Evolutionary conservation across 148 eudicot species (phyloP).

Genomic region (Fagopyrum tataricum): DNA sequence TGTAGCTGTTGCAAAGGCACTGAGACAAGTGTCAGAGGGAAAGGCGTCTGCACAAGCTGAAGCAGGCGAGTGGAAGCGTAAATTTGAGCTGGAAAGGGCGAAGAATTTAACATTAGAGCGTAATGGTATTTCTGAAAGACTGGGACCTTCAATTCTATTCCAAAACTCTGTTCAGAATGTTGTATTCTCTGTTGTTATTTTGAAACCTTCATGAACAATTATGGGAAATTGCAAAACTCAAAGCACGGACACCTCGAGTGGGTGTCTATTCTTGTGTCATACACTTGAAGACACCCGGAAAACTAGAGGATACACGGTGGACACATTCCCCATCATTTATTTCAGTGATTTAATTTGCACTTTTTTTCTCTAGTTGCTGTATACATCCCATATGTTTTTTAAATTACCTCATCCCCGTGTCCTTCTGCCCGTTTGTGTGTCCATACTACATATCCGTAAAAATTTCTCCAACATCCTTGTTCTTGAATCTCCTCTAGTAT

Average conservation of each 20-base stretch:
- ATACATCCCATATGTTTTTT: too few relatives aligned
- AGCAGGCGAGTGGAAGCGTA: slow-evolving; percentile 96
- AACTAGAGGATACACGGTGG: too few relatives aligned
- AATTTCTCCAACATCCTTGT: not conserved
- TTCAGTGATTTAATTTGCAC: too few relatives aligned
- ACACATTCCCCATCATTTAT: too few relatives aligned
- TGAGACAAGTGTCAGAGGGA: slow-evolving; percentile 75
- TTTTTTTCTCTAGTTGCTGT: too few relatives aligned
- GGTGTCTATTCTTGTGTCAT: too few relatives aligned
- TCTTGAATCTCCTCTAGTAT: not conserved
- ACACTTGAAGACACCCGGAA: too few relatives aligned
- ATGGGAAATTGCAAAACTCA: not conserved
- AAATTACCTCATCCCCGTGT: too few relatives aligned
- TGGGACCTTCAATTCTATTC: too few relatives aligned
- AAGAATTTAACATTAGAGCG: slow-evolving; percentile 53
- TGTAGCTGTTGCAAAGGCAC: slow-evolving; percentile 84
- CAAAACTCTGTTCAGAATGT: too few relatives aligned
- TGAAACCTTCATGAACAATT: not conserved
- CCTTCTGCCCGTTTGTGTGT: too few relatives aligned
- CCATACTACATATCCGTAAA: not conserved
- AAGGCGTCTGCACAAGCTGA: slow-evolving; percentile 96
- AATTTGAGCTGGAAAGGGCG: slow-evolving; percentile 76
- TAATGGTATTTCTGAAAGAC: slow-evolving; percentile 14
- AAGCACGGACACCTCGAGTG: too few relatives aligned
- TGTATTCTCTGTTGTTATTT: not conserved